Evolutionary conservation across 176 grass and related monocot genomes (phyloP).

Genomic region (Avena eriantha): DNA sequence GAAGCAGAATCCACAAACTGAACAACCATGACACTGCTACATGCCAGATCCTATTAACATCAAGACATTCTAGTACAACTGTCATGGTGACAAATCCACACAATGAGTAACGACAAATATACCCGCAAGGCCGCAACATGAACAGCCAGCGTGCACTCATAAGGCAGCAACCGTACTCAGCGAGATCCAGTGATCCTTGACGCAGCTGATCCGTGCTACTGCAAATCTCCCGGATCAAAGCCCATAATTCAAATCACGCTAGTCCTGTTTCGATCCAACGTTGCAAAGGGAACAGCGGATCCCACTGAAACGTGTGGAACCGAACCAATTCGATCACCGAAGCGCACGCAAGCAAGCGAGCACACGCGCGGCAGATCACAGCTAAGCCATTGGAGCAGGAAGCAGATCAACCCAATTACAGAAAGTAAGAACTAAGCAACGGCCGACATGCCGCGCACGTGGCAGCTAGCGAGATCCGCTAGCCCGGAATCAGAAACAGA

Average conservation of each 20-base stretch:
- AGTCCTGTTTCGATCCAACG: not conserved
- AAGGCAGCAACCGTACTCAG: not conserved
- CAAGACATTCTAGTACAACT: not conserved
- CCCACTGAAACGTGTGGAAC: not conserved
- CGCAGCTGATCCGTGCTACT: not conserved
- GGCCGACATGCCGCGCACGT: not conserved
- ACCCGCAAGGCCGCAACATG: not conserved
- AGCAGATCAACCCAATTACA: conserved; percentile 33
- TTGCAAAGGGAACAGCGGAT: not conserved
- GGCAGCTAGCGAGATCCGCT: conserved; percentile 35
- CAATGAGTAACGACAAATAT: not conserved
- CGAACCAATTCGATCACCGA: not conserved
- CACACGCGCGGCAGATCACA: not conserved
- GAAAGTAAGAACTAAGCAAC: not conserved
- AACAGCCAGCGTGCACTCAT: not conserved
- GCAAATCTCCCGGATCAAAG: conserved; percentile 20
- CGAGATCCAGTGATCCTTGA: conserved; percentile 37
- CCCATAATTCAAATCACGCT: conserved; percentile 13
- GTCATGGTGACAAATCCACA: not conserved
- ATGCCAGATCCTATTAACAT: conserved; percentile 3
- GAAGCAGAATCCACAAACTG: not conserved
- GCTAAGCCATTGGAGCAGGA: not conserved
- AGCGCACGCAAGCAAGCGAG: not conserved
- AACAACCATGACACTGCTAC: not conserved
- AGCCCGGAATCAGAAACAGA: not conserved